Evolutionary conservation across 257 asterid genomes (phyloP), one percentile per base, ranked within the genome.

Genomic region (Nemophila menziesii): DNA sequence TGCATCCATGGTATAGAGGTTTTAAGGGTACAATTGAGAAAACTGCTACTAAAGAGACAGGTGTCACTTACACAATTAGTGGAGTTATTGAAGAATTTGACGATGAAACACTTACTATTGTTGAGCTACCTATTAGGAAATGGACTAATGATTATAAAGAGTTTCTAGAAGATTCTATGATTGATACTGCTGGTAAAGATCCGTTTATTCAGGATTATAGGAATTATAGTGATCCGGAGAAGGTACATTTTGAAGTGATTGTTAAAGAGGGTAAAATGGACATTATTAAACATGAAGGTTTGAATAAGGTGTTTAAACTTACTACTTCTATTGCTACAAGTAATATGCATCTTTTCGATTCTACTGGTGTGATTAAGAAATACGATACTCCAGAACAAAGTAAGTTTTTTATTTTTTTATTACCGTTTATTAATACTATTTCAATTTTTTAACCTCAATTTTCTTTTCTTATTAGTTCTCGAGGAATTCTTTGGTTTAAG

Each of bases 81-180:
- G 99, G 96, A 60, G 24, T 65, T 15, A 61, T 85, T 29, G 96
- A 80, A 45, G 93, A 90, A 68, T 66, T 74, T 16, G 74, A 70
- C 53, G 99, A 73, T 49, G 65, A 65, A 15, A 70, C 89, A 16
- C 39, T 90, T 26, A 64, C 71, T 63, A 70, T 90, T 59, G 77
- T 75, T 11, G 99, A 90, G 66, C 89, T 90, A 43, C 99, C 99
- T 11, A 48, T 85, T 49, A 68, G 96, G 44, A 85, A 51, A 67
- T 90, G 99, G 99, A 85, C 93, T 38, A 84, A 74, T 43, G 99
- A 85, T 57, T 90, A 85, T 65, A 81, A 90, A 74, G 96, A 81
- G 42, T 90, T 81, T 62, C 69, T 79, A 58, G 68, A 65, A 16
- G 83, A 75, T 56, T 77, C 69, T 59, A n/a, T n/a, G n/a, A n/a